These are phyloP conservation scores for Diaporthe vexans DNA, from an alignment of 2,329 filamentous ascomycete genomes.

Conservation along the genomic window DNA sequence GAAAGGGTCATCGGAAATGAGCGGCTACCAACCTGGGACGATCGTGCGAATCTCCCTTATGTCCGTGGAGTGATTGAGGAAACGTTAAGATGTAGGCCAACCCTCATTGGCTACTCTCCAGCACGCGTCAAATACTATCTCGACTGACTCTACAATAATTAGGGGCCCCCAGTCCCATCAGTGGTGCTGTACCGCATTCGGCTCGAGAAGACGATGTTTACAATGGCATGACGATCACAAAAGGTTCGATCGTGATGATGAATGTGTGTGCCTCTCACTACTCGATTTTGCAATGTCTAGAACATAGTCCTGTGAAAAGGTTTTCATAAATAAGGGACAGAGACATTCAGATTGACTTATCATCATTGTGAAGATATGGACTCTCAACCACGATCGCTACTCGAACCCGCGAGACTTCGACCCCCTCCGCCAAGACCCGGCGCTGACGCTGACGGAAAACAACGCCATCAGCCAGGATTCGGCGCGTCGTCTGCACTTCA, in stretches of 20 bases:
- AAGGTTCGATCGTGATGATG: slow-evolving; percentile 29
- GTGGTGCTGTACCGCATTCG: slow-evolving; percentile 7
- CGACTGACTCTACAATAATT: background rate
- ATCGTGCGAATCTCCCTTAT: background rate
- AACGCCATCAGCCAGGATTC: slow-evolving; percentile 27
- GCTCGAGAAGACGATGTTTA: background rate
- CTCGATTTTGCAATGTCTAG: no score
- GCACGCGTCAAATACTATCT: background rate
- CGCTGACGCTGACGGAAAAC: background rate
- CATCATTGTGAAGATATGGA: background rate
- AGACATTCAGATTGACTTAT: background rate
- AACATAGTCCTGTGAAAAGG: no score
- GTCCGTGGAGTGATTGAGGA: slow-evolving; percentile 9
- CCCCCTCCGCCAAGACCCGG: background rate
- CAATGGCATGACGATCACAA: background rate
- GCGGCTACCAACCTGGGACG: slow-evolving; percentile 7
- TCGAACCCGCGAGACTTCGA: background rate
- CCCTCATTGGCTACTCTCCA: no score
- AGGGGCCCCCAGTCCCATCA: slow-evolving; percentile 28
- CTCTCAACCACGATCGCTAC: slow-evolving; percentile 9
- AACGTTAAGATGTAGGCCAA: background rate
- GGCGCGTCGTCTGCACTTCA: slow-evolving; percentile 8
- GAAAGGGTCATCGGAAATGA: background rate
- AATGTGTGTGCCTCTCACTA: slow-evolving; percentile 4
- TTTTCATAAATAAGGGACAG: no score